Base-by-base conservation (phyloP, 768 basidiomycete species). In the Psilocybe subaeruginosa region DNA sequence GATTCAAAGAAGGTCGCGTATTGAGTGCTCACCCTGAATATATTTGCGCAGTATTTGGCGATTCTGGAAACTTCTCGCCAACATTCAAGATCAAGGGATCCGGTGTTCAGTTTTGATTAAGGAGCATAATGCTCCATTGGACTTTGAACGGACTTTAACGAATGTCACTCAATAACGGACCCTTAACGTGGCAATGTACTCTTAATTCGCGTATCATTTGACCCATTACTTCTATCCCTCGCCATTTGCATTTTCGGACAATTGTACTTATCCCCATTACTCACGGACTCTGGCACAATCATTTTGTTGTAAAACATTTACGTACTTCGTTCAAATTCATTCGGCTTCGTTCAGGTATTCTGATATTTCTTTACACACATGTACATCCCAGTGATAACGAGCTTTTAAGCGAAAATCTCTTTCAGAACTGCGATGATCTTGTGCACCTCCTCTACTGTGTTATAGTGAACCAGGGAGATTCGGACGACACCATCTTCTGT, bases 381-480 rank as follows among this genome's bases (percentile, higher is more conserved):
- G 17, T 3, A 8, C 12, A 46, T 55, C 3, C 41, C n/a, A 43
- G 8, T 12, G 14, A 8, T 1, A 43, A 43, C 14, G 41, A 5
- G 1, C 23, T 0, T 43, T 43, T n/a, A 43, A 43, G 41, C 41
- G n/a, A 43, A 16, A n/a, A 84, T 74, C 62, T 85, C 83, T 61
- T 83, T 79, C 57, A 90, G 69, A 50, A 86, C 72, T 0, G 73
- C 73, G 31, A 91, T 80, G 63, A 93, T 86, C 66, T 64, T 76
- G 56, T 85, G 72, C 0, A 91, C 89, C 66, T 93, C 90, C 60
- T 85, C 81, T 3, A 88, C 76, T 0, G 91, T 92, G 68, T 92
- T 92, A 66, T 92, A 91, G 66, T 93, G 92, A 23, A 91, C 89
- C 29, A 93, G 70, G 1, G 90, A 91, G 57, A 92, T 85, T 3